Evolutionary conservation across 768 basidiomycete species (phyloP), one percentile per base, ranked within the genome.

Genomic region (Rhizopogon salebrosus): DNA sequence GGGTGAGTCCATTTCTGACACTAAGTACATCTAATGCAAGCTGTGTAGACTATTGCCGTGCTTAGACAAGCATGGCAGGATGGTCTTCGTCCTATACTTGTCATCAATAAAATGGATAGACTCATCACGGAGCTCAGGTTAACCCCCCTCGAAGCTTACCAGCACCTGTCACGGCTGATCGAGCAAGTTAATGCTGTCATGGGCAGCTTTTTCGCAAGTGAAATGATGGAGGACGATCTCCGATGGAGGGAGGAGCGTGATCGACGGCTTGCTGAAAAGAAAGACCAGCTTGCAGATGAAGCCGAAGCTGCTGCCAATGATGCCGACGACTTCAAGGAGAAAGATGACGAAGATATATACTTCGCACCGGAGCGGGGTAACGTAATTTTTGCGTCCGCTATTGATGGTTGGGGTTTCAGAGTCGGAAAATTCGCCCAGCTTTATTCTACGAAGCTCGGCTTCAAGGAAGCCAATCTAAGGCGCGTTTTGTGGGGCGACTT

Each of bases 181-280:
- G 95, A 98, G 66, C 92, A 97, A 62, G 95, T 98, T 23, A 99
- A 98, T 62, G 97, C 94, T 0, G 92, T 98, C 48, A 95, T 98
- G 93, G 97, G 97, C 0, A 83, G 83, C 53, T 95, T 98, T 69
- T 98, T 94, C 63, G 93, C 95, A 3, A 81, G 88, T 2, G 95
- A 98, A 56, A 76, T 97, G 16, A 97, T 98, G 94, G 94, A 95
- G 57, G 94, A 98, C 56, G 95, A 98, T 70, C 69, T 93, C 20
- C 78, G 92, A 13, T 97, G 97, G 92, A 76, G 88, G 57, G 95
- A 98, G 73, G 92, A 92, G 57, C 84, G 90, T 26, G 92, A 98
- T 61, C 79, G 83, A 20, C 80, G 94, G 11, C 71, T 95, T 16
- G 84, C 83, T 11, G 79, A 77, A 22, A 88, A 91, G 72, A 90